phyloP scores from a whole-genome alignment of 2,329 filamentous ascomycete species.

The Exophiala xenobiotica region DNA sequence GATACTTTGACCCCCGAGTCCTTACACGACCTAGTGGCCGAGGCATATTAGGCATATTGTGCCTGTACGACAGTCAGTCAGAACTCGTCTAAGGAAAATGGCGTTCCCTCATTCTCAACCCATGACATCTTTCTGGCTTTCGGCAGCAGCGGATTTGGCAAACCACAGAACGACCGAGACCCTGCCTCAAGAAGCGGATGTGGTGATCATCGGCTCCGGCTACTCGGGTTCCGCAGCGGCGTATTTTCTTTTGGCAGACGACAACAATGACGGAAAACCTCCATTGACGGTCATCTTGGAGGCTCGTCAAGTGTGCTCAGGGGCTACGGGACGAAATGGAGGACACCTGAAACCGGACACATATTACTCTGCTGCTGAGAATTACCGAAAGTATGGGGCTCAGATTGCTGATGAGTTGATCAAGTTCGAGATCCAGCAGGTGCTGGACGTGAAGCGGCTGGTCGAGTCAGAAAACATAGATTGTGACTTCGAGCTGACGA shows the following conservation, averaged over 20 bases:
- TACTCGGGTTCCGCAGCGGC: slow-evolving; percentile 47
- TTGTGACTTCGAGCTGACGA: slow-evolving; percentile 44
- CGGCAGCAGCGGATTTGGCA: slow-evolving; percentile 10
- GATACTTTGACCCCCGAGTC: too few relatives aligned
- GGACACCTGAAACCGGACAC: slow-evolving; percentile 47
- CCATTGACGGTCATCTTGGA: slow-evolving; percentile 43
- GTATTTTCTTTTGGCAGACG: slow-evolving; percentile 42
- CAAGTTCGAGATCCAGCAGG: slow-evolving; percentile 42
- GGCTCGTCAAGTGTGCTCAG: slow-evolving; percentile 44
- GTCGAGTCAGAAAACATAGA: slow-evolving; percentile 44
- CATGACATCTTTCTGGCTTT: slow-evolving; percentile 25
- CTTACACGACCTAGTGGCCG: too few relatives aligned
- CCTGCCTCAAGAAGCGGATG: slow-evolving; percentile 44
- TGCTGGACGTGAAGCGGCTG: slow-evolving; percentile 40
- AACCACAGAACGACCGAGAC: slow-evolving; percentile 22
- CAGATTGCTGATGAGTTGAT: slow-evolving; percentile 41
- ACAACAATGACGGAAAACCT: slow-evolving; percentile 20
- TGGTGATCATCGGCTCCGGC: slow-evolving; percentile 51
- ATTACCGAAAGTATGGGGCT: slow-evolving; percentile 36
- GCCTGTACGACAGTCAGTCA: too few relatives aligned
- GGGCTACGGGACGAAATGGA: slow-evolving; percentile 48
- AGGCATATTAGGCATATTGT: too few relatives aligned
- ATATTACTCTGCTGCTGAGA: slow-evolving; percentile 39
- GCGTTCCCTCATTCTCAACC: slow-evolving; percentile 13
- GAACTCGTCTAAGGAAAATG: too few relatives aligned